Conservation (phyloP, 441 rosid genomes). For the Raphanus hybrid region DNA sequence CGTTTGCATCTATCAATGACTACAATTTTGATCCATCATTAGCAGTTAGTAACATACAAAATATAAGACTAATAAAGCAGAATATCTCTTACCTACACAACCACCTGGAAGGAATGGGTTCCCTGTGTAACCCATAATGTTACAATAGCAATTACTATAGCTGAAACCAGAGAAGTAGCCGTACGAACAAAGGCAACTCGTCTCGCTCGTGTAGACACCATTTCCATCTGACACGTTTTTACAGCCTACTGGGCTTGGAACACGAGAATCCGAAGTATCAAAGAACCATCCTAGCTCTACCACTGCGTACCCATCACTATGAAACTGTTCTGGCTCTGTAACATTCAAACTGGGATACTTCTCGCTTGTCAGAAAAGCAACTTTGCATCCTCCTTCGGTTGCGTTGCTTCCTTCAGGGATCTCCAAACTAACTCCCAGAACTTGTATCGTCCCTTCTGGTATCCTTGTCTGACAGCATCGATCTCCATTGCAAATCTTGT, state of each 20-base stretch:
- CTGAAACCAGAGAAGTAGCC: slow-evolving; percentile 41
- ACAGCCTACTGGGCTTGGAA: slow-evolving; percentile 18
- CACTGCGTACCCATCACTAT: slow-evolving; percentile 19
- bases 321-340: slow-evolving; percentile 32
- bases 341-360: slow-evolving; percentile 27
- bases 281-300: slow-evolving; percentile 42
- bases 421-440: slow-evolving; percentile 10
- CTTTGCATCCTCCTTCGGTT: slow-evolving; percentile 29
- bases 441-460: slow-evolving; percentile 30
- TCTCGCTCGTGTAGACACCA: neutral
- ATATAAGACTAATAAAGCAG: too few species aligned
- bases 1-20: slow-evolving; percentile 29
- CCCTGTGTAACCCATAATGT: slow-evolving; percentile 42
- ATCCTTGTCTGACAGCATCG: slow-evolving; percentile 38
- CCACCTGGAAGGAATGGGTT: slow-evolving; percentile 52
- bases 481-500: slow-evolving; percentile 26
- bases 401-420: neutral
- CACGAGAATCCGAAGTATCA: slow-evolving; percentile 29
- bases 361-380: slow-evolving; percentile 37
- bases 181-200: slow-evolving; percentile 18
- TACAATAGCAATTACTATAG: slow-evolving; percentile 41
- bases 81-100: slow-evolving; percentile 45
- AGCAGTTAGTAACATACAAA: too few species aligned
- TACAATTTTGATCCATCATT: too few species aligned
- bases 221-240: slow-evolving; percentile 19